A percentile compares a stretch with the other conserved stretches of the same genome.
Evolutionary conservation across 202 grass and related monocot species (phyloP).

Genomic region (Cymbopogon flexuosus): DNA sequence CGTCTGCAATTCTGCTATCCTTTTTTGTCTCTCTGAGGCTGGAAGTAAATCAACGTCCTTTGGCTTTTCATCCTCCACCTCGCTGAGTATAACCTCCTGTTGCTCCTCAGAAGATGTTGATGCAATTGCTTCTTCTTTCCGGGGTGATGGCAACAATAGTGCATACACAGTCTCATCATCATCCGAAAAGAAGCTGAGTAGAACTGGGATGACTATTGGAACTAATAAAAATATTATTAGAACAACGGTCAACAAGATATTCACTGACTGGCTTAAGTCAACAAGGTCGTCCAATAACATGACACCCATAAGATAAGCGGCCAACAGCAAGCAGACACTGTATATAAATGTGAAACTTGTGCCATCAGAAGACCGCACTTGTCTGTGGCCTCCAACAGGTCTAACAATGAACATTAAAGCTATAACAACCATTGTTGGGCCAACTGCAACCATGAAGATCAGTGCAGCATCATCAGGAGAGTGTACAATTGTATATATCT

Average conservation of each 20-base stretch:
- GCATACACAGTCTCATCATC: conserved; percentile 27
- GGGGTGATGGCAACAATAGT: conserved; percentile 44
- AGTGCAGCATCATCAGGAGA: conserved; percentile 48
- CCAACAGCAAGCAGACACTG: conserved; percentile 60
- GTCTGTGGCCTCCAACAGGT: conserved; percentile 74
- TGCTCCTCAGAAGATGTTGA: conserved; percentile 39
- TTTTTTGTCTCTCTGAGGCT: conserved; percentile 72
- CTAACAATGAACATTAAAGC: conserved; percentile 74
- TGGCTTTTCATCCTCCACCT: conserved; percentile 78
- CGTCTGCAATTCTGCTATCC: conserved; percentile 68
- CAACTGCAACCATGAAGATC: conserved; percentile 75
- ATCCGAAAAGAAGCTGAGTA: conserved; percentile 53
- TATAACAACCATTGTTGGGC: conserved; percentile 63
- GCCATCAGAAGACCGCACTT: conserved; percentile 59
- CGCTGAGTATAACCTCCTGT: conserved; percentile 74
- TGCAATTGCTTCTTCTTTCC: conserved; percentile 55
- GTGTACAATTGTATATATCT: conserved; percentile 65
- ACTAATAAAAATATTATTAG: conserved; percentile 47
- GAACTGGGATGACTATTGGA: conserved; percentile 66
- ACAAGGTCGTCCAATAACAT: conserved; percentile 78
- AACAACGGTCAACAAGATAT: conserved; percentile 46
- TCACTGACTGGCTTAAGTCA: conserved; percentile 40
- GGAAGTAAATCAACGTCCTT: conserved; percentile 81
- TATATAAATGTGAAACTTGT: conserved; percentile 77
- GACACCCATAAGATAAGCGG: conserved; percentile 73